These are phyloP conservation scores for Dillenia suffruticosa DNA, from an alignment of 164 flowering plant species.

Conservation along the genomic window DNA sequence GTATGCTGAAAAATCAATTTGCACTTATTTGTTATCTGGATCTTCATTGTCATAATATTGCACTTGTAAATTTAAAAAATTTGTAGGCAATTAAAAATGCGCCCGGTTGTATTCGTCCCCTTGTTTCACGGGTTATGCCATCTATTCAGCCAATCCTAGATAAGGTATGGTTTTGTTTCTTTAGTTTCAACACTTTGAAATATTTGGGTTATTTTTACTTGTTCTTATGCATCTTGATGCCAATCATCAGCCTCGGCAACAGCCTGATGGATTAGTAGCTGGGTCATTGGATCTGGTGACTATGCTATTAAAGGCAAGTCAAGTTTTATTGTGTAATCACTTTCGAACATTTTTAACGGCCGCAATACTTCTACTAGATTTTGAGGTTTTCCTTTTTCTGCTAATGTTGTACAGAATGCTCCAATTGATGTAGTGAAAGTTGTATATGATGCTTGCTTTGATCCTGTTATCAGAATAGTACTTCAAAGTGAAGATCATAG, in stretches of 20 bases:
- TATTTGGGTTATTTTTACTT: conserved; percentile 1
- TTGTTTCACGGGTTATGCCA: conserved; percentile 74
- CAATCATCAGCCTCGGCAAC: conserved; percentile 69
- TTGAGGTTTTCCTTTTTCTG: conserved; percentile 1
- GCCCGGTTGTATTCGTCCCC: conserved; percentile 73
- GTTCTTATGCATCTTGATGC: conserved; percentile 18
- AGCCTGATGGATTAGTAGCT: conserved; percentile 82
- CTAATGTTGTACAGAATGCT: conserved; percentile 57
- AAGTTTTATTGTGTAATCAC: neutral
- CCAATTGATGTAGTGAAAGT: conserved; percentile 78
- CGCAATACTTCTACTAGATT: neutral
- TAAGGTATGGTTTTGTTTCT: conserved; percentile 39
- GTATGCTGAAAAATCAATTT: no score
- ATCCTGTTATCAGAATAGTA: conserved; percentile 54
- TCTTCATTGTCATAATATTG: no score
- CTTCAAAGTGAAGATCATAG: conserved; percentile 84
- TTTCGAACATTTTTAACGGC: neutral
- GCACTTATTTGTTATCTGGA: no score
- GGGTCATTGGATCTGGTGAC: conserved; percentile 88
- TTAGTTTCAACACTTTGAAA: neutral
- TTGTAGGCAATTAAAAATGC: conserved; percentile 72
- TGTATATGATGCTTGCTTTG: conserved; percentile 65
- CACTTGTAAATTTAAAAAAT: neutral
- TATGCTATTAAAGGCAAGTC: conserved; percentile 85
- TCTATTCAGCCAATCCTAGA: conserved; percentile 66